Conservation (phyloP, 768 basidiomycete genomes). For the Kwoniella botswanensis region DNA sequence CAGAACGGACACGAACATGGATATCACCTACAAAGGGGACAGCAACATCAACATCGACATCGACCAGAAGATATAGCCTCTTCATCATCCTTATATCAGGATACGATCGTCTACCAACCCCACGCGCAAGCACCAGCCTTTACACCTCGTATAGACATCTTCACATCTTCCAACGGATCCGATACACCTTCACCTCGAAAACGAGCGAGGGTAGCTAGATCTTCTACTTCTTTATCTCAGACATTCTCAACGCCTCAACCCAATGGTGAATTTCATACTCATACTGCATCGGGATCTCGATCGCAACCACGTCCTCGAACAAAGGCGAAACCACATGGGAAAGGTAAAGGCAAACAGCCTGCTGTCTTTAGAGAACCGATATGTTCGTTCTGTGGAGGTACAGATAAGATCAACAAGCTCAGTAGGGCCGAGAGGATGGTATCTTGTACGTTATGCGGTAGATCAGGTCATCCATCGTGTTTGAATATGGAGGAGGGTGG, state of each 20-base stretch:
- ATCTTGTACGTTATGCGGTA: conserved; percentile 79
- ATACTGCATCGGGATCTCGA: not conserved
- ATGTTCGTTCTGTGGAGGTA: conserved; percentile 80
- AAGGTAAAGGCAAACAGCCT: conserved; percentile 27
- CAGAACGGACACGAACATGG: not conserved
- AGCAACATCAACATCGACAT: not conserved
- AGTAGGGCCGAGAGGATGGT: conserved; percentile 72
- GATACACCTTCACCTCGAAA: conserved; percentile 8
- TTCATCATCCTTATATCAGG: not conserved
- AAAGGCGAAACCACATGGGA: not conserved
- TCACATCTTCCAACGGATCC: conserved; percentile 3
- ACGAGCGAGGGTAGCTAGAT: conserved; percentile 18
- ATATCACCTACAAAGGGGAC: too few species aligned
- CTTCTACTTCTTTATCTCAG: conserved; percentile 9
- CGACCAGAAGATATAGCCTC: not conserved
- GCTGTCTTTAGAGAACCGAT: conserved; percentile 8
- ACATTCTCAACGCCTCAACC: not conserved
- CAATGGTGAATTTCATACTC: not conserved
- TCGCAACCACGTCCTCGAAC: not conserved
- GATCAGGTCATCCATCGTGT: conserved; percentile 92
- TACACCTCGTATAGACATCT: conserved; percentile 2
- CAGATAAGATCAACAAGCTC: conserved; percentile 66
- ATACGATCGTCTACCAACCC: not conserved
- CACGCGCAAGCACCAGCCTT: not conserved
- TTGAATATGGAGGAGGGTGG: conserved; percentile 62